phyloP scores from a whole-genome alignment of 139 green algal species.

The Gonium pectorale region DNA sequence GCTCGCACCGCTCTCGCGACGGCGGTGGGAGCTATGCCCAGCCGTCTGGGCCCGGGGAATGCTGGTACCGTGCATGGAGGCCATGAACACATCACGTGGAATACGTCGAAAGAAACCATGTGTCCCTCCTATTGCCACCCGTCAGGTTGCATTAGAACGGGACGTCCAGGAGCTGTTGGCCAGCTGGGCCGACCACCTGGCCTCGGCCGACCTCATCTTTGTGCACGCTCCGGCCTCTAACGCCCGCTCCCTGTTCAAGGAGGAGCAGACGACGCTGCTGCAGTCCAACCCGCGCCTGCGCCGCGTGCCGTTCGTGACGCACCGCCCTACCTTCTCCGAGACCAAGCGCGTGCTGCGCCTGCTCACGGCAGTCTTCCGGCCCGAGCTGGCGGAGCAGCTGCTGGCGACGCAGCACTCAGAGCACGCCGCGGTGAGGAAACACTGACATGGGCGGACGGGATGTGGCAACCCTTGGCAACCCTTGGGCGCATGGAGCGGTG shows the following conservation, averaged over 20 bases:
- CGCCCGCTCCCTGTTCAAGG: slow-evolving; percentile 52
- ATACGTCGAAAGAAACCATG: too few species aligned
- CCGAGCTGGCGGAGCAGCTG: slow-evolving; percentile 14
- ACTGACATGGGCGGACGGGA: too few species aligned
- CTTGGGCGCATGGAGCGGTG: too few species aligned
- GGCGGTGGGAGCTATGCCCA: too few species aligned
- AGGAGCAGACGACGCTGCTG: slow-evolving; percentile 31
- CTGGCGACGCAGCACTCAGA: slow-evolving; percentile 22
- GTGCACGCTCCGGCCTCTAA: slow-evolving; percentile 73
- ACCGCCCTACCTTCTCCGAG: slow-evolving; percentile 90
- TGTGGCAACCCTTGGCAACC: too few species aligned
- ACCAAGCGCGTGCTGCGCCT: slow-evolving; percentile 74
- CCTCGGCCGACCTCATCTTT: slow-evolving; percentile 72
- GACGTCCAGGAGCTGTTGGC: slow-evolving; percentile 76
- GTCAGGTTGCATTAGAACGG: slow-evolving; percentile 64
- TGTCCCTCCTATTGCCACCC: too few species aligned
- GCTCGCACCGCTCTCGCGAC: too few species aligned
- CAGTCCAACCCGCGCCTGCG: slow-evolving; percentile 72
- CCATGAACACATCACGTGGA: too few species aligned
- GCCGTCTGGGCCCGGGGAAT: too few species aligned
- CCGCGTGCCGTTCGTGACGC: slow-evolving; percentile 81
- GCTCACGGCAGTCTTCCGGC: slow-evolving; percentile 70
- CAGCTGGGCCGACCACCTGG: slow-evolving; percentile 67
- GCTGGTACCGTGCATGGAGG: too few species aligned
- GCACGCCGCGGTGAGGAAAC: slow-evolving; percentile 26